Base-by-base conservation (phyloP, 768 basidiomycete species). In the Trametes punicea region DNA sequence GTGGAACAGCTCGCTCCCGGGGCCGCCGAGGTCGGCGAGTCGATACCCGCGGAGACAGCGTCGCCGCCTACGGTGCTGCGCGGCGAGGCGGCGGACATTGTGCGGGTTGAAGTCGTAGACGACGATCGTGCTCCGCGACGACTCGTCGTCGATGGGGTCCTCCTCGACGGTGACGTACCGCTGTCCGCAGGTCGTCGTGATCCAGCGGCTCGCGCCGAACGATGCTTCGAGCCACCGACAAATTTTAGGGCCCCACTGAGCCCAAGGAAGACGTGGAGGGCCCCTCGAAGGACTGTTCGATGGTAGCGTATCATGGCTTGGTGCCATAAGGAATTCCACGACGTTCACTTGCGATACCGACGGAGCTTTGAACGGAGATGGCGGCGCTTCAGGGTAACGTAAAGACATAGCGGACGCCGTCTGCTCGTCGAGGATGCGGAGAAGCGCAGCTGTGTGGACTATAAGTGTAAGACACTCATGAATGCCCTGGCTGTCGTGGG, bases 131-230 rank as follows among this genome's bases (percentile, higher is more conserved):
- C 48, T 41, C 21, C 48, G 53, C 41, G 44, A 44, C 36, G 41
- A 15, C n/a, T 23, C 58, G 55, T 33, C 57, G 21, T 56, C 56
- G 45, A 23, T 47, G 1, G 46, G 29, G 51, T 56, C 55, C 27
- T 56, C 55, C 27, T 60, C 58, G 21, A 60, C 58, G 3, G 58
- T 60, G 23, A 66, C 64, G 36, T 62, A 64, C 25, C 69, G 67
- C 44, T 70, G 68, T 6, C 69, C 69, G 21, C 65, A 66, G 0
- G 67, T 68, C 25, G 67, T 67, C 23, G 69, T 70, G 51, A 70
- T 69, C 69, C 69, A 70, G 10, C 65, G 63, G 34, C 57, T 60
- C 2, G 64, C 61, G 4, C 62, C 55, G 21, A 56, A 57, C 16
- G 67, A 65, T 15, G 55, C 55, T n/a, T 63, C 63, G 44, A 68